Evolutionary conservation across 371 early-diverging fungal genomes (phyloP), one percentile per base, ranked within the genome.

Genomic region (Synchytrium microbalum): DNA sequence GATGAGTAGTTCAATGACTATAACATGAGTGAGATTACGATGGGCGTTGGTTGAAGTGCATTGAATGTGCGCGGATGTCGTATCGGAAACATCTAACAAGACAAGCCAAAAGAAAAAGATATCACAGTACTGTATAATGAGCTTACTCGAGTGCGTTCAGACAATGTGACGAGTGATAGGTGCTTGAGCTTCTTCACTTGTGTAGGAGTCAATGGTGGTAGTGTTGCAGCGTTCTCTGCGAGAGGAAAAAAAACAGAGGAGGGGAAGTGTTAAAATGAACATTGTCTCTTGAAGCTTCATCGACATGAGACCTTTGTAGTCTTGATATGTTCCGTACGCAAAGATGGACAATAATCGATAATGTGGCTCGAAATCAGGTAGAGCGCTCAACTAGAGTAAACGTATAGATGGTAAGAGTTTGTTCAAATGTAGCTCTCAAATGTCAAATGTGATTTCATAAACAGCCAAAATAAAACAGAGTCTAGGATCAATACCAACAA

Each of bases 251-350:
- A 10, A 27, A 16, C 16, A 5, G 57, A 5, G 10, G 46, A 5
- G 19, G 10, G 46, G 46, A 38, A 10, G 56, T 26, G 5, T 24
- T 24, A 56, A 26, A 24, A 24, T 10, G 5, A 8, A 56, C 24
- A 24, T 13, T 56, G 24, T 56, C 56, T 26, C 56, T 5, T 38
- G 46, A 5, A 38, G 5, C 52, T 5, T 10, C 5, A 30, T 51
- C 25, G 23, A 8, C 29, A 14, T 27, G 60, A 33, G 76, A 90
- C 92, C 82, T 76, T 80, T 76, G 71, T 91, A 92, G 66, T 90
- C 91, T 61, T 73, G 74, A 63, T 77, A 89, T 0, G 90, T 90
- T 14, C 91, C 91, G 72, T 85, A 92, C 27, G 90, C 79, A 68
- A 91, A 92, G 26, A 90, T 70, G 46, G 79, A 60, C 51, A 92